phyloP scores from a whole-genome alignment of 345 rosid genomes.

The Boechera stricta region DNA sequence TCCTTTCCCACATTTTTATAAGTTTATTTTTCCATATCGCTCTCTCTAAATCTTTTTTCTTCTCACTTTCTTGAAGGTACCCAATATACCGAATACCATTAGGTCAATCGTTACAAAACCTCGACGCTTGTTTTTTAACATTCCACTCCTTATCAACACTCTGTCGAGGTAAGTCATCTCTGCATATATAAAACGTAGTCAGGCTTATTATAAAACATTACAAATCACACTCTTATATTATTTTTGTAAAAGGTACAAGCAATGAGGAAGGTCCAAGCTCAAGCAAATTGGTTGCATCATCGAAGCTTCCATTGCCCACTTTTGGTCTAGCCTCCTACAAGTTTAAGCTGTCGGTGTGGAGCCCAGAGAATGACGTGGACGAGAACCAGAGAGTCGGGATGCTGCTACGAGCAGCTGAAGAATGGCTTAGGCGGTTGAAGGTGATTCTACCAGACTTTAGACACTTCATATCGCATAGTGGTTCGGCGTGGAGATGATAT shows the following conservation, averaged over 20 bases:
- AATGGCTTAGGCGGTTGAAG: constrained; percentile 73
- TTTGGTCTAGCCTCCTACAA: constrained; percentile 84
- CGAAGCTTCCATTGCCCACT: constrained; percentile 57
- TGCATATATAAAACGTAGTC: constrained; percentile 19
- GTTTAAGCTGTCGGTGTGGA: constrained; percentile 64
- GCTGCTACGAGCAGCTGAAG: constrained; percentile 63
- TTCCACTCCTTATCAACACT: constrained; percentile 74
- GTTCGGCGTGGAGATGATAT: constrained; percentile 32
- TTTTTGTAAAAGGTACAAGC: constrained; percentile 23
- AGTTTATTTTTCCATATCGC: constrained; percentile 4
- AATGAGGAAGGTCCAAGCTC: constrained; percentile 54
- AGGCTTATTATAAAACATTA: background rate
- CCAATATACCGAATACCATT: constrained; percentile 88
- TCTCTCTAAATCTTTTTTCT: constrained; percentile 16
- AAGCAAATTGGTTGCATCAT: constrained; percentile 41
- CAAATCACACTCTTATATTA: background rate
- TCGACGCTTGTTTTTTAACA: constrained; percentile 82
- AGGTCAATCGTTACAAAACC: constrained; percentile 73
- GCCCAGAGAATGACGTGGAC: constrained; percentile 44
- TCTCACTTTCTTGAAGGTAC: constrained; percentile 58
- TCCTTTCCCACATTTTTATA: constrained; percentile 1
- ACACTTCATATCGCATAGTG: constrained; percentile 66
- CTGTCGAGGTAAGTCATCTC: constrained; percentile 51
- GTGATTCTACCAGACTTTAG: constrained; percentile 77
- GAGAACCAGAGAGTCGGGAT: constrained; percentile 62